These are phyloP conservation scores for Raffaelea ambrosiae DNA, from an alignment of 2,329 filamentous ascomycete species.

Conservation along the genomic window DNA sequence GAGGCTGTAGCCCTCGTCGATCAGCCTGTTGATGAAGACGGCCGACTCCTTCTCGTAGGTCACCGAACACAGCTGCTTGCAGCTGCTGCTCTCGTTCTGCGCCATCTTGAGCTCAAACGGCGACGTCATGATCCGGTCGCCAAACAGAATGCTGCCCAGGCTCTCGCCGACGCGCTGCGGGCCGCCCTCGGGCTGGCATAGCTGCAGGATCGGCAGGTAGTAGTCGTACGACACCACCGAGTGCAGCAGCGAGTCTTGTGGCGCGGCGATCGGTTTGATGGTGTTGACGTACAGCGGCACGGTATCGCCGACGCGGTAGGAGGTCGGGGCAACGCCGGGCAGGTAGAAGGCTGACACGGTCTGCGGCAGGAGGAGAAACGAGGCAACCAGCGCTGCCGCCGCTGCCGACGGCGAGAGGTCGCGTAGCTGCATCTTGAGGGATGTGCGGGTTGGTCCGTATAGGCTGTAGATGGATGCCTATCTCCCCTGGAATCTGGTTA, in stretches of 20 bases:
- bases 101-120: conserved; percentile 85
- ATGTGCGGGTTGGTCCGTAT: too few species aligned
- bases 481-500: too few species aligned
- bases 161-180: conserved; percentile 78
- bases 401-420: conserved; percentile 35
- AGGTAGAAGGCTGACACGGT: conserved; percentile 78
- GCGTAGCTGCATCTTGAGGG: conserved; percentile 34
- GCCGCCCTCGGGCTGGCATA: conserved; percentile 72
- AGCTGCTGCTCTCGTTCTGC: conserved; percentile 82
- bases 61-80: conserved; percentile 67
- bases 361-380: conserved; percentile 43
- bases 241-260: conserved; percentile 70
- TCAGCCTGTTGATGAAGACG: conserved; percentile 73
- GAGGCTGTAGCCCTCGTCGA: conserved; percentile 78
- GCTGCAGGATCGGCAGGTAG: conserved; percentile 80
- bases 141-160: conserved; percentile 91
- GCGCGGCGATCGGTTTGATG: conserved; percentile 75
- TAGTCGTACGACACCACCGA: conserved; percentile 97
- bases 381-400: conserved; percentile 34
- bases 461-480: too few species aligned
- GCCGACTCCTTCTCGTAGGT: conserved; percentile 57
- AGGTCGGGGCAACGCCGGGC: conserved; percentile 87
- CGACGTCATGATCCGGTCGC: conserved; percentile 92
- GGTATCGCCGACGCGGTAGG: conserved; percentile 69
- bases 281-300: conserved; percentile 91